phyloP scores from a whole-genome alignment of 805 yeast genomes.

The Candida xyloterini region DNA sequence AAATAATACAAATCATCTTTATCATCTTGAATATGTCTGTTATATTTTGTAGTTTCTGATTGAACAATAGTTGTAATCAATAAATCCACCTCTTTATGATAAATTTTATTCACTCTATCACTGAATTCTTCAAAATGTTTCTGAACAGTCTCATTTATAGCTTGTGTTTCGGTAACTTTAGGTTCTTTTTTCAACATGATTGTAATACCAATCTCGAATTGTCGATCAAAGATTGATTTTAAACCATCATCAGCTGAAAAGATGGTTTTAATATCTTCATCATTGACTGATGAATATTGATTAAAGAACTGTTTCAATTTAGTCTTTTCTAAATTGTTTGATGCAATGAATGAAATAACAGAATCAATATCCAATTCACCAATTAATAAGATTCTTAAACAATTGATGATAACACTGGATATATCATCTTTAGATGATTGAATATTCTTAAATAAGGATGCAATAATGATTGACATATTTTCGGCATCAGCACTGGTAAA shows the following conservation, averaged over 20 bases:
- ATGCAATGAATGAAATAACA: background rate
- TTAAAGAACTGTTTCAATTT: slow-evolving; percentile 4
- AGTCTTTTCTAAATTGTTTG: background rate
- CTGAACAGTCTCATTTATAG: slow-evolving; percentile 2
- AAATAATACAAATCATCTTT: slow-evolving; percentile 55
- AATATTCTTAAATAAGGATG: slow-evolving; percentile 17
- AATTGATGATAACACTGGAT: slow-evolving; percentile 22
- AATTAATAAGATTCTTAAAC: slow-evolving; percentile 22
- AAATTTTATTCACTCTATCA: slow-evolving; percentile 1
- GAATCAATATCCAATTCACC: slow-evolving; percentile 1
- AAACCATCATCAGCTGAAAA: slow-evolving; percentile 12
- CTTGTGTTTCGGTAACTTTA: slow-evolving; percentile 2
- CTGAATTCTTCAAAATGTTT: background rate
- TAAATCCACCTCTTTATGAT: slow-evolving; percentile 30
- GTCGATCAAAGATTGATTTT: slow-evolving; percentile 6
- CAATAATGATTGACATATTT: slow-evolving; percentile 11
- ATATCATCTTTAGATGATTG: slow-evolving; percentile 8
- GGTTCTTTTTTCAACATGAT: slow-evolving; percentile 1
- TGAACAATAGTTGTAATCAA: slow-evolving; percentile 39
- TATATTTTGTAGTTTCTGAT: slow-evolving; percentile 46
- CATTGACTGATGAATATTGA: slow-evolving; percentile 17
- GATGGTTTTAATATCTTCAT: slow-evolving; percentile 19
- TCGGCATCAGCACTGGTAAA: slow-evolving; percentile 10
- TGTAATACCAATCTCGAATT: slow-evolving; percentile 8
- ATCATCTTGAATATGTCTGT: slow-evolving; percentile 60